phyloP scores from a whole-genome alignment of 1,139 yeast genomes.

The Hemisphaericaspora xylanilytica region DNA sequence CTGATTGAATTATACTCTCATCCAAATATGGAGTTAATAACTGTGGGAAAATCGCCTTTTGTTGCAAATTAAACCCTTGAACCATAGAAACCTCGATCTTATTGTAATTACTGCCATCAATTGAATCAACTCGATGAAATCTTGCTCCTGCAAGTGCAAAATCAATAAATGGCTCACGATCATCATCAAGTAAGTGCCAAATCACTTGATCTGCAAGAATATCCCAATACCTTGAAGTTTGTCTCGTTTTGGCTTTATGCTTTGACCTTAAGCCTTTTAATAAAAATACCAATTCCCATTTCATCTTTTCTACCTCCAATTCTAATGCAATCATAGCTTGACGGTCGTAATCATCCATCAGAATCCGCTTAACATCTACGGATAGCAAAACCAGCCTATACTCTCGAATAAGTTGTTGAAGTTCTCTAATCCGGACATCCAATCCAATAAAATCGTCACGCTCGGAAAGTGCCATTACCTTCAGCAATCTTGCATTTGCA shows the following conservation, averaged over 20 bases:
- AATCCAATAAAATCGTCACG: conserved; percentile 58
- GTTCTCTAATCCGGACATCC: conserved; percentile 46
- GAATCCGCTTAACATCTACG: conserved; percentile 31
- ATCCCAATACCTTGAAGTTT: conserved; percentile 31
- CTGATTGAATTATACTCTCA: conserved; percentile 9
- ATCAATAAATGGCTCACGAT: conserved; percentile 66
- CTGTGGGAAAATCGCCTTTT: conserved; percentile 66
- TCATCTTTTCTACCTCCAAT: conserved; percentile 55
- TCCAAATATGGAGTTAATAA: conserved; percentile 55
- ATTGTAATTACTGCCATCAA: conserved; percentile 59
- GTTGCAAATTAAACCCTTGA: conserved; percentile 68
- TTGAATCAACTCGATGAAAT: conserved; percentile 57
- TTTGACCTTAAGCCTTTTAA: conserved; percentile 61
- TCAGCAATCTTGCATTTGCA: conserved; percentile 59
- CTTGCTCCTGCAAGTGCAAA: conserved; percentile 63
- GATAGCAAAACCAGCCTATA: conserved; percentile 46
- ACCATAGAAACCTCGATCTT: conserved; percentile 59
- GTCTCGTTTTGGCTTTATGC: conserved; percentile 28
- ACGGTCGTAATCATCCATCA: conserved; percentile 24
- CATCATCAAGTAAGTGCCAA: conserved; percentile 65
- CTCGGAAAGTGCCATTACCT: conserved; percentile 67
- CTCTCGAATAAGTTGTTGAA: conserved; percentile 56
- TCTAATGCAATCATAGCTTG: conserved; percentile 41
- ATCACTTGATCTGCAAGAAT: conserved; percentile 62
- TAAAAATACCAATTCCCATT: conserved; percentile 59